Evolutionary conservation across 805 yeast genomes (phyloP).

Genomic region (Myxozyma geophila): DNA sequence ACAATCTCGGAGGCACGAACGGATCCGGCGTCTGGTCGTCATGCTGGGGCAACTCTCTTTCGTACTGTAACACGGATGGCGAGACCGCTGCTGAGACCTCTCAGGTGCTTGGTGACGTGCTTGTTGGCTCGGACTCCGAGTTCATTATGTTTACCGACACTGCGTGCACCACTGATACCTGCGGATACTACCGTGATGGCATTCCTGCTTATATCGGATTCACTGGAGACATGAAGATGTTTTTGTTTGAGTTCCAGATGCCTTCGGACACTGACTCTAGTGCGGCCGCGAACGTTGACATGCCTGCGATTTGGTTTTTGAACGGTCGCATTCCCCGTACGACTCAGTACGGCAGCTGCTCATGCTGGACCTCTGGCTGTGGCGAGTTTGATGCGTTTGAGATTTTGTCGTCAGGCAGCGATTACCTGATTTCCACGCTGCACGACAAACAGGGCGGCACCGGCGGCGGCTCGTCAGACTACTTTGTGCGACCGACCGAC

Average conservation of each 20-base stretch:
- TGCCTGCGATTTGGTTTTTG: constrained; percentile 98
- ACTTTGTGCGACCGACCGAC: constrained; percentile 81
- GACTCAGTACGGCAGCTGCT: constrained; percentile 90
- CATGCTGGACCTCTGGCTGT: constrained; percentile 97
- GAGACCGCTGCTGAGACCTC: constrained; percentile 71
- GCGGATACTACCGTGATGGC: constrained; percentile 85
- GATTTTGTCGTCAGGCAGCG: constrained; percentile 75
- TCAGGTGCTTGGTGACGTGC: constrained; percentile 67
- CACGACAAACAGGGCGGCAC: constrained; percentile 79
- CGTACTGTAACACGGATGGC: constrained; percentile 82
- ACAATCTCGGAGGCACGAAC: constrained; percentile 80
- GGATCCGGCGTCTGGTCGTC: constrained; percentile 89
- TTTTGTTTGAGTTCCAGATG: constrained; percentile 93
- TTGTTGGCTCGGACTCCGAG: constrained; percentile 75
- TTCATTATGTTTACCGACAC: constrained; percentile 73
- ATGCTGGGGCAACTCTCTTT: constrained; percentile 89
- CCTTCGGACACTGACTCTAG: constrained; percentile 64
- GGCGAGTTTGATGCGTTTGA: constrained; percentile 98
- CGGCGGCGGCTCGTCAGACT: constrained; percentile 89
- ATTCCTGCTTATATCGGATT: constrained; percentile 96
- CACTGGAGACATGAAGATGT: constrained; percentile 80
- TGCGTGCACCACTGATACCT: constrained; percentile 52
- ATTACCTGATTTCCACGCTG: constrained; percentile 70
- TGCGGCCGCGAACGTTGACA: constrained; percentile 70
- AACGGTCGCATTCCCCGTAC: constrained; percentile 97